A percentile compares a stretch with the other conserved stretches of the same genome.
These are phyloP conservation scores for Lepidium aucheri DNA, from an alignment of 345 rosid genomes.

Conservation along the genomic window DNA sequence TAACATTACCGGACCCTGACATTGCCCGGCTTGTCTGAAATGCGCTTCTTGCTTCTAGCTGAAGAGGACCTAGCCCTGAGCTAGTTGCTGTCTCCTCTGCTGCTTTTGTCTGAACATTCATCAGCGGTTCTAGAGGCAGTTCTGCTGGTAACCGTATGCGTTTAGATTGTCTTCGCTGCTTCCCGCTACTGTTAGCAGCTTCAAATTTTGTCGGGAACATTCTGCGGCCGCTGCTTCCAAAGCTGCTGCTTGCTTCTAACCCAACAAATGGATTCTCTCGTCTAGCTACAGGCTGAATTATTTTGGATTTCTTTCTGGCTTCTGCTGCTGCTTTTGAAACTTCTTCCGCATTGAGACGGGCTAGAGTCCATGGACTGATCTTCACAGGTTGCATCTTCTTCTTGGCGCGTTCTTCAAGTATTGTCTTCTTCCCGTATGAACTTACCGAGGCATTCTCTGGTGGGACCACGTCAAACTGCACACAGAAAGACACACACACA, in stretches of 20 bases:
- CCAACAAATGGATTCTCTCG: constrained; percentile 44
- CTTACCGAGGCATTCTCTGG: constrained; percentile 93
- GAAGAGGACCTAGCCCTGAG: constrained; percentile 82
- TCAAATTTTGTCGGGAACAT: constrained; percentile 66
- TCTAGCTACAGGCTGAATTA: constrained; percentile 70
- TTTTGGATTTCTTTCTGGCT: constrained; percentile 84
- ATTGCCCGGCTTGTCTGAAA: constrained; percentile 87
- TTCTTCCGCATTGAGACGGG: constrained; percentile 86
- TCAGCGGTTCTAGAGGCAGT: constrained; percentile 50
- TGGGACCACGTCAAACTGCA: constrained; percentile 96
- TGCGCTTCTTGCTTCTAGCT: constrained; percentile 86
- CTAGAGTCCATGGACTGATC: constrained; percentile 96
- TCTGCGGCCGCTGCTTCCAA: constrained; percentile 67
- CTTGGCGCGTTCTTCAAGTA: constrained; percentile 54
- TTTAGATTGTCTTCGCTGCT: constrained; percentile 51
- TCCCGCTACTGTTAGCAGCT: constrained; percentile 22
- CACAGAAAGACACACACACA: neutral
- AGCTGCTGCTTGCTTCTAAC: constrained; percentile 55
- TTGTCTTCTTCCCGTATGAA: constrained; percentile 72
- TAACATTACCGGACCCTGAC: constrained; percentile 60
- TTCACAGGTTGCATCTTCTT: constrained; percentile 68
- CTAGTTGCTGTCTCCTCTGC: constrained; percentile 57
- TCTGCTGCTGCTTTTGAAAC: constrained; percentile 93
- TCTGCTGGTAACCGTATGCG: constrained; percentile 73
- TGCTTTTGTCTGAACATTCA: constrained; percentile 39